Conservation (phyloP, 2,329 filamentous ascomycete genomes). For the Aureobasidium sp. region DNA sequence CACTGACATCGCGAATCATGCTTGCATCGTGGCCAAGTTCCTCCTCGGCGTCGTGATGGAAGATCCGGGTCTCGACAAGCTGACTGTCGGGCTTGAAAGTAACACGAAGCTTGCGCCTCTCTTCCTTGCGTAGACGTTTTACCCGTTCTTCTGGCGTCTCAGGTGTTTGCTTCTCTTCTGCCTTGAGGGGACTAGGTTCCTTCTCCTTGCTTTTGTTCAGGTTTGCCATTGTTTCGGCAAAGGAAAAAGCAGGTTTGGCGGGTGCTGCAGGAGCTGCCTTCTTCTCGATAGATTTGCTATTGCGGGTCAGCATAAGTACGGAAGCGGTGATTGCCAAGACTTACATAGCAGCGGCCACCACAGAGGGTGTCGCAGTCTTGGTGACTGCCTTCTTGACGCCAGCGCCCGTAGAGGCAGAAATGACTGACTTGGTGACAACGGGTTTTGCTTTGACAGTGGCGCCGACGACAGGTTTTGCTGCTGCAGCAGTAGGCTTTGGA, state of each 20-base stretch:
- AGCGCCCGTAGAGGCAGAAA: slow-evolving; percentile 15
- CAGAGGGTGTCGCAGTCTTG: slow-evolving; percentile 16
- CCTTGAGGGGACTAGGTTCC: slow-evolving; percentile 34
- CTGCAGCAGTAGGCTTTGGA: slow-evolving; percentile 28
- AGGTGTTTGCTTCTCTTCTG: slow-evolving; percentile 44
- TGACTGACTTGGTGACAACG: slow-evolving; percentile 16
- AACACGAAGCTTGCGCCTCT: slow-evolving; percentile 61
- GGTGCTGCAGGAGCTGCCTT: slow-evolving; percentile 17
- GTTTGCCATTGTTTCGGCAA: slow-evolving; percentile 32
- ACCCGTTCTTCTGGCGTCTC: slow-evolving; percentile 62
- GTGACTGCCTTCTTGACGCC: slow-evolving; percentile 24
- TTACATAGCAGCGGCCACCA: slow-evolving; percentile 15
- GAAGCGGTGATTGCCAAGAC: neutral
- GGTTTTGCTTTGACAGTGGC: slow-evolving; percentile 20
- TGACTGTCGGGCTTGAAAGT: slow-evolving; percentile 60
- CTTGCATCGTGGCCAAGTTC: slow-evolving; percentile 59
- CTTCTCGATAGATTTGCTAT: slow-evolving; percentile 16
- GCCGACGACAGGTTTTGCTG: slow-evolving; percentile 22
- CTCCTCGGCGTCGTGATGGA: slow-evolving; percentile 64
- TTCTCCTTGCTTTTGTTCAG: slow-evolving; percentile 44
- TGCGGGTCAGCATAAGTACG: neutral
- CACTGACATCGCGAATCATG: slow-evolving; percentile 62
- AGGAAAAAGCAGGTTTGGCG: slow-evolving; percentile 29
- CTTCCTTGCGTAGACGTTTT: slow-evolving; percentile 64
- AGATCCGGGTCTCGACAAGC: slow-evolving; percentile 59